Conservation (phyloP, 371 early-diverging fungal species). For the Hamiltosporidium magnivora region DNA sequence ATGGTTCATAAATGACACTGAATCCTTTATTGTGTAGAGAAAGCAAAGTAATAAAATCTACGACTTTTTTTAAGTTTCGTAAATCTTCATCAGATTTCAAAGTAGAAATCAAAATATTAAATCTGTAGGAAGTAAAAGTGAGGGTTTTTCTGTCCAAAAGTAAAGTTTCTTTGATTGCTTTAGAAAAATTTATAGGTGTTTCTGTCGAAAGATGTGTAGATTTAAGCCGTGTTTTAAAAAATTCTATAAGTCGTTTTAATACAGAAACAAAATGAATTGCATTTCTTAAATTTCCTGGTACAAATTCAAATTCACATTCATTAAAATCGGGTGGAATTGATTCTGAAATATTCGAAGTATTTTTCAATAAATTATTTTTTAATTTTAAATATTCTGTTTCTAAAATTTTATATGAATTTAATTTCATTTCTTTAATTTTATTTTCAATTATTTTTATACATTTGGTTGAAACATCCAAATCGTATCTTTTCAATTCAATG, state of each 20-base stretch:
- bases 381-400: not conserved
- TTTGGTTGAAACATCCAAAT: slow-evolving; percentile 61
- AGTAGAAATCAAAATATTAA: slow-evolving; percentile 71
- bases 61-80: slow-evolving; percentile 60
- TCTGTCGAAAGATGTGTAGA: slow-evolving; percentile 91
- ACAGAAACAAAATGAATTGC: slow-evolving; percentile 93
- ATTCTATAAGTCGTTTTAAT: slow-evolving; percentile 85
- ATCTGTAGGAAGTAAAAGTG: slow-evolving; percentile 62
- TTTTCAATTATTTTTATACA: slow-evolving; percentile 20
- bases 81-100: slow-evolving; percentile 70
- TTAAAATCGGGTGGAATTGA: slow-evolving; percentile 17
- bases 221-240: slow-evolving; percentile 87
- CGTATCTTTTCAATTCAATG: slow-evolving; percentile 74
- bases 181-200: slow-evolving; percentile 73
- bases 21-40: slow-evolving; percentile 61
- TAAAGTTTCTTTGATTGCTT: slow-evolving; percentile 67
- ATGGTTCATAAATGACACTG: slow-evolving; percentile 86
- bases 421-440: slow-evolving; percentile 1
- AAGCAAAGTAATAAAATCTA: slow-evolving; percentile 47
- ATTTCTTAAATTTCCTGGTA: slow-evolving; percentile 90
- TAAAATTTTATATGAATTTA: not conserved
- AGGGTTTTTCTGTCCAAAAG: slow-evolving; percentile 47
- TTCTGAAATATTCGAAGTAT: not conserved
- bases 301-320: slow-evolving; percentile 61
- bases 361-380: too few relatives aligned